phyloP scores from a whole-genome alignment of 257 asterid genomes.

The Echium plantagineum region DNA sequence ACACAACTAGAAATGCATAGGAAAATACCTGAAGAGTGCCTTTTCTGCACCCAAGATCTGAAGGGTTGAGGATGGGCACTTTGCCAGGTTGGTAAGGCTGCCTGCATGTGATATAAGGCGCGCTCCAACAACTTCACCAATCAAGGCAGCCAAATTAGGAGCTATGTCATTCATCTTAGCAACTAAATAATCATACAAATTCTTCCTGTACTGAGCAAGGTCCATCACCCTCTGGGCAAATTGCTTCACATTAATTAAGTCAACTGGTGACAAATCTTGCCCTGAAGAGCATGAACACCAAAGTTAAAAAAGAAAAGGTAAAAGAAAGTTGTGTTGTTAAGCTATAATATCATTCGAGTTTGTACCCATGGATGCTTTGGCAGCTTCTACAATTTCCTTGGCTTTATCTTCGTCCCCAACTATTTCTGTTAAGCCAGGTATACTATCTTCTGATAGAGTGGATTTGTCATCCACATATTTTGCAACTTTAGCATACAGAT shows the following conservation, averaged over 20 bases:
- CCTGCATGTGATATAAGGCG: conserved; percentile 98
- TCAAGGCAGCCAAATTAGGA: conserved; percentile 88
- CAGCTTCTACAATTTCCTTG: conserved; percentile 86
- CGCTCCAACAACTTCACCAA: conserved; percentile 98
- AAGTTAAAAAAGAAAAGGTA: conserved; percentile 6
- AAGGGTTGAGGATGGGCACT: conserved; percentile 93
- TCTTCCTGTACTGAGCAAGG: conserved; percentile 88
- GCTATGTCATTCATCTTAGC: conserved; percentile 92
- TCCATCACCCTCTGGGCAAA: conserved; percentile 93
- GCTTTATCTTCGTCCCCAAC: conserved; percentile 96
- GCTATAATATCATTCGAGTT: background rate
- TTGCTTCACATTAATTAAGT: conserved; percentile 82
- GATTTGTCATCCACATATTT: conserved; percentile 85
- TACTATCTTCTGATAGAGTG: conserved; percentile 46
- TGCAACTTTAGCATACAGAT: conserved; percentile 77
- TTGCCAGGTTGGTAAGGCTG: conserved; percentile 90
- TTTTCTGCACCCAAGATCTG: conserved; percentile 98
- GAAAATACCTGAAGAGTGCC: conserved; percentile 79
- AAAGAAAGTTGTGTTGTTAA: background rate
- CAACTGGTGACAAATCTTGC: conserved; percentile 82
- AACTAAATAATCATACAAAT: conserved; percentile 77
- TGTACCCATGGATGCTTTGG: conserved; percentile 97
- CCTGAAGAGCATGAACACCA: conserved; percentile 37
- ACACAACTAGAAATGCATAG: background rate
- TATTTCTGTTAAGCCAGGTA: conserved; percentile 55